Conservation (phyloP, 148 eudicot species). For the Nepenthes gracilis region DNA sequence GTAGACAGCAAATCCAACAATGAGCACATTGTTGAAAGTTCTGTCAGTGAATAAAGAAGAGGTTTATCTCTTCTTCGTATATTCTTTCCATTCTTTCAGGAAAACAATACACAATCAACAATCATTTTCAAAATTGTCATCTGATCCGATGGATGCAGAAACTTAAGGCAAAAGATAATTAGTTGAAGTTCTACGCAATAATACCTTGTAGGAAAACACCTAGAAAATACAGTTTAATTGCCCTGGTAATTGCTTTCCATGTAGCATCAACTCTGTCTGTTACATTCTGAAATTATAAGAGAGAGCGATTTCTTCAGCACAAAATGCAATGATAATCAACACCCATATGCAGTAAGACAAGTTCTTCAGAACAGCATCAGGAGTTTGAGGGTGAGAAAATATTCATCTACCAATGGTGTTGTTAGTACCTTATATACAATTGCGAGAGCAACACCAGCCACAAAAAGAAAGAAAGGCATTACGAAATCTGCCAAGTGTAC, state of each 20-base stretch:
- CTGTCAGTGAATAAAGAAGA: too few species aligned
- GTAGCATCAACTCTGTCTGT: constrained; percentile 50
- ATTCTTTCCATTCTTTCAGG: too few species aligned
- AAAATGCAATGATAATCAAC: neutral
- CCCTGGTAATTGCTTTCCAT: constrained; percentile 42
- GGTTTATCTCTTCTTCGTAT: too few species aligned
- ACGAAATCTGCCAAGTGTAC: constrained; percentile 80
- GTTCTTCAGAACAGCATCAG: neutral
- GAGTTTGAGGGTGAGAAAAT: neutral
- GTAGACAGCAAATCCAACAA: too few species aligned
- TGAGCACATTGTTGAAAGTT: too few species aligned
- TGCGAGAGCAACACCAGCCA: constrained; percentile 74
- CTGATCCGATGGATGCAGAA: neutral
- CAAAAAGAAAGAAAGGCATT: constrained; percentile 85
- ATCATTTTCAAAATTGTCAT: neutral
- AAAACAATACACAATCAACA: too few species aligned
- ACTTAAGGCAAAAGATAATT: neutral
- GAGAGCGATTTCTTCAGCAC: neutral
- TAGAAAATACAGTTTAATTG: constrained; percentile 51
- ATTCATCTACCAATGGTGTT: neutral
- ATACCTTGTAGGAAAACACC: constrained; percentile 88
- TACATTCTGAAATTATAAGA: constrained; percentile 45
- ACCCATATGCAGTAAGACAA: neutral
- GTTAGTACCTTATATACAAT: constrained; percentile 59
- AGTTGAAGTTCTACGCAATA: neutral